phyloP scores from a whole-genome alignment of 768 basidiomycete species.

The Russula abietina region DNA sequence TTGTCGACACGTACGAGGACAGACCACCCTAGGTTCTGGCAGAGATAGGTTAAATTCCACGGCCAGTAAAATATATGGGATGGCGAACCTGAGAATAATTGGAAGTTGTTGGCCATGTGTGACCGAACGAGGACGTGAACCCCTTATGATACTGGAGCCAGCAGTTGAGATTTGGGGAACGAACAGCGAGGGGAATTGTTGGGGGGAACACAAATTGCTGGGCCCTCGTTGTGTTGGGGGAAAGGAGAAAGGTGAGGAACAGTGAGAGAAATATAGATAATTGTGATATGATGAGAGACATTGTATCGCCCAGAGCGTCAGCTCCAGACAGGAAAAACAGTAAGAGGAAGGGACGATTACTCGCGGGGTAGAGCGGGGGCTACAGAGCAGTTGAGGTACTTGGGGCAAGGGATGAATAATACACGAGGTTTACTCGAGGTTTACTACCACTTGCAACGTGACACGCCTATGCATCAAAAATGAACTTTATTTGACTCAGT shows the following conservation, averaged over 20 bases:
- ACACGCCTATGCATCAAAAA: too few species aligned
- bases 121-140: neutral
- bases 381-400: too few species aligned
- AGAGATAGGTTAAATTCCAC: neutral
- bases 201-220: constrained; percentile 25
- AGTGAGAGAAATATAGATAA: neutral
- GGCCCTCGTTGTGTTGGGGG: neutral
- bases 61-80: neutral
- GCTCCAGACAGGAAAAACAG: neutral
- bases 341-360: neutral
- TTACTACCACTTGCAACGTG: too few species aligned
- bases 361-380: neutral
- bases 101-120: constrained; percentile 25
- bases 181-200: constrained; percentile 27
- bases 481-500: too few species aligned
- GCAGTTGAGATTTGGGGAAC: constrained; percentile 28
- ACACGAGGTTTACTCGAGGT: neutral
- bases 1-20: constrained; percentile 15
- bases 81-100: neutral
- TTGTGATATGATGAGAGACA: neutral
- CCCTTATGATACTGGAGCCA: constrained; percentile 20
- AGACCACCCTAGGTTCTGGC: constrained; percentile 15
- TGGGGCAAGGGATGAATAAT: too few species aligned
- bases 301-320: neutral
- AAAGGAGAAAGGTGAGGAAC: neutral